Evolutionary conservation across 176 grass and related monocot genomes (phyloP), one percentile per base, ranked within the genome.

Genomic region (Lolium rigidum): DNA sequence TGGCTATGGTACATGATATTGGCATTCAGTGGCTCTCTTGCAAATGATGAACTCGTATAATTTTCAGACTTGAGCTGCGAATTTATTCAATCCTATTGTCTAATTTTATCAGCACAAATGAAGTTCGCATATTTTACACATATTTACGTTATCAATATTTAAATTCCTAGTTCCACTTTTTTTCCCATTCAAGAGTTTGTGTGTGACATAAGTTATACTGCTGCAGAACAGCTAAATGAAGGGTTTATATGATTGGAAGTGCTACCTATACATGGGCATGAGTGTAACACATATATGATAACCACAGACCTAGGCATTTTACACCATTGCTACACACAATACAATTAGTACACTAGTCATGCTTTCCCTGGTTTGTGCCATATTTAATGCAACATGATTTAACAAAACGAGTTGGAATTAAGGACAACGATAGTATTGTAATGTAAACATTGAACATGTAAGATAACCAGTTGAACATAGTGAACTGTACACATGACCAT

Each of bases 31-130:
- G 46, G 80, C 41, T n/a, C 18, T 7, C 17, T 83, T 71, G 39
- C 59, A 86, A 77, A 52, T 86, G 4, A 46, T 78, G 25, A 63
- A 11, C 43, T 84, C 57, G 50, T 24, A 73, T 48, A 73, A 14
- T 12, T 62, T 26, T 63, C 10, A 63, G 60, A 63, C 0, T 63
- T 63, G 22, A 63, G 22, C 26, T 63, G 22, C 11, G 1, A 63
- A 63, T 12, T 26, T 13, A 25, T 63, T 63, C 59, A 12, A 25
- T 62, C 10, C 10, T 24, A 24, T 24, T 61, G n/a, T 61, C n/a
- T 11, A 24, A 24, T 24, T 61, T 24, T 24, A 61, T 61, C 9
- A 61, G 58, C 58, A 61, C 2, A 60, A 60, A 61, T 4, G 9
- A 22, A 61, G 3, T 11, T 60, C 11, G 41, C 6, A 43, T 43